Base-by-base conservation (phyloP, 2,329 filamentous ascomycete species). In the Colletotrichum noveboracense region DNA sequence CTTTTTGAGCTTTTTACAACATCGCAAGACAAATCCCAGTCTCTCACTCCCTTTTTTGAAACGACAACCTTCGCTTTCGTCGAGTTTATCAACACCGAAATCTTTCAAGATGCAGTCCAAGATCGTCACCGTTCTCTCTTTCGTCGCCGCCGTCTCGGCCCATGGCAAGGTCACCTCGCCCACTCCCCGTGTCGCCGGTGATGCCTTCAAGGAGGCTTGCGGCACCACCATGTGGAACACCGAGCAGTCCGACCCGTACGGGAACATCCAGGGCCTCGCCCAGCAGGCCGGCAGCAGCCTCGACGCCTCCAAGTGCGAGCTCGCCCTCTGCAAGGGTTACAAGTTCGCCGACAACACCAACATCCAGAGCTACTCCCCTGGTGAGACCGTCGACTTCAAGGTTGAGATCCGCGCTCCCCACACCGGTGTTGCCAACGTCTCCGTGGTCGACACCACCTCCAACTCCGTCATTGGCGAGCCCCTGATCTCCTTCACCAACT, bases 401-500 rank as follows among this genome's bases (percentile, higher is more conserved):
- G 82, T 87, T 56, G 83, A 86, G 62, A 82, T 84, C 58, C 83
- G 84, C 5, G 84, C 84, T 2, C 86, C 87, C 77, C 81, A 82
- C 48, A 81, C 81, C 10, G 81, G 81, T 24, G 81, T 79, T 32
- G 80, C 81, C 38, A 91, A 91, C 80, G 86, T 91, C 71, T 88
- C 86, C 56, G 85, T 90, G 71, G 83, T 91, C 76, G 84, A 88
- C 78, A 84, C 85, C 28, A 81, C 82, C 36, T 83, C 84, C 70
- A 87, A 91, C 82, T 84, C 80, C 16, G 80, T 90, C 75, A 85
- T 92, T 56, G 89, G 88, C 32, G 74, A 82, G 64, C 85, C 87
- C 28, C 82, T 90, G 69, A 88, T 85, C 70, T 83, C 81, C 71
- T 90, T 76, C 78, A 84, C 77, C 89, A 89, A 64, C 78, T 80